Conservation (phyloP, 2,329 filamentous ascomycete species). For the Fusarium sp. region DNA sequence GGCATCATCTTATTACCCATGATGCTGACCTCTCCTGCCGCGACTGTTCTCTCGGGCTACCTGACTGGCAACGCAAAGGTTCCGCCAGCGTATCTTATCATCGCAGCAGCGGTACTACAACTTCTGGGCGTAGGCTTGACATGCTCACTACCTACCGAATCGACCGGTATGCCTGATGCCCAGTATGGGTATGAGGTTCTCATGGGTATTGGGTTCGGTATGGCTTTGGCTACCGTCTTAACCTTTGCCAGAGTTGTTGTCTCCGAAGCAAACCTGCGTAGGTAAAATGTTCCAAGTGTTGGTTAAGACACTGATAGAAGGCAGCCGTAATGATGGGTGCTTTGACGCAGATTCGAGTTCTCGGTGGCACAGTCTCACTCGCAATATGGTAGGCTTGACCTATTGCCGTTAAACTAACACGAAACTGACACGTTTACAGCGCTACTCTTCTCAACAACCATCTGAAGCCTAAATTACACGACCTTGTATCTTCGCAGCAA, state of each 20-base stretch:
- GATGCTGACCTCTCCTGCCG: slow-evolving; percentile 3
- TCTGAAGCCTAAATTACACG: background rate
- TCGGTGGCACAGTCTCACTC: slow-evolving; percentile 10
- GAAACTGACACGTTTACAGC: rapidly evolving
- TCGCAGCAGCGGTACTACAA: background rate
- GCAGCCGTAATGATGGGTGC: slow-evolving; percentile 16
- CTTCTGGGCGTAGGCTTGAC: slow-evolving; percentile 1
- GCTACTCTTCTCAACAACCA: slow-evolving; percentile 8
- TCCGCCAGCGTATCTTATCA: background rate
- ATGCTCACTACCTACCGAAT: background rate
- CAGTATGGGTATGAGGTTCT: slow-evolving; percentile 13
- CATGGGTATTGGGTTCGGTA: background rate
- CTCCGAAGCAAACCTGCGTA: background rate
- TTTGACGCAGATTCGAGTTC: slow-evolving; percentile 1
- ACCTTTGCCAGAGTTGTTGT: slow-evolving; percentile 5
- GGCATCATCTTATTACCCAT: slow-evolving; percentile 6
- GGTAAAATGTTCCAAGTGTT: rapidly evolving
- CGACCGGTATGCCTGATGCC: background rate
- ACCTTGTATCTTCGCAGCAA: background rate
- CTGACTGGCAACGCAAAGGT: background rate
- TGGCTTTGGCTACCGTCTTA: background rate
- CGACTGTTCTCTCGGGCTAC: background rate
- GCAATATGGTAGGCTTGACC: background rate
- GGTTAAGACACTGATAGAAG: rapidly evolving
- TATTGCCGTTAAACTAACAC: rapidly evolving